Evolutionary conservation across 2,329 filamentous ascomycete genomes (phyloP), one percentile per base, ranked within the genome.

Genomic region (Metarhizium brunneum): DNA sequence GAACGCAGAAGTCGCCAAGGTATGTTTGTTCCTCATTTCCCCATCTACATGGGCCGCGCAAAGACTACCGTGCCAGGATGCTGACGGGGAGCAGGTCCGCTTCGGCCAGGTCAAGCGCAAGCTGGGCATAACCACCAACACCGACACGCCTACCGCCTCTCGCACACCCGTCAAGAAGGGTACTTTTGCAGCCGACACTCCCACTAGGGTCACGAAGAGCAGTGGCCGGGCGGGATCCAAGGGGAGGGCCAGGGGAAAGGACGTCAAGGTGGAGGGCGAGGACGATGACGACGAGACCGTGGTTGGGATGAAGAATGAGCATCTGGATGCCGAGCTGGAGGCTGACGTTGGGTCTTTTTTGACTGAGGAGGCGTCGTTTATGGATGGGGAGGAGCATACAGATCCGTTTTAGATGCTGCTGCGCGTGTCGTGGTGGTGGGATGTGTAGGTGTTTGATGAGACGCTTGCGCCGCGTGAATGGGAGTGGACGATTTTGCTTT

Each of bases 21-120:
- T 76, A 51, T 16, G 16, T 14, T 30, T 30, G 8, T 54, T 29
- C 53, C 18, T 25, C 25, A 25, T 45, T 11, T 35, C 16, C 6
- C 40, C 49, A 43, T 25, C 8, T 4, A 4, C 25, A 20, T 36
- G 35, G 6, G 35, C 42, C 16, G 3, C 25, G n/a, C 32, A 35
- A 13, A 13, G 6, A 6, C 14, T 18, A 42, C 10, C 42, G 16
- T 18, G 42, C 6, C 20, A 18, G 18, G 6, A 13, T 38, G 16
- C 30, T 50, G 16, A 36, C 16, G 16, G 8, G 1, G 14, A 38
- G 43, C 56, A 76, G 69, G 71, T 73, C 43, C 75, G 78, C 49
- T 81, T 75, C 56, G 71, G 74, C 3, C 76, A 81, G 57, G 73
- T 81, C 57, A 79, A 75, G 64, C 67, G 69, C 49, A 77, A 78